Percentiles rank a stretch among this genome's conserved stretches.
Evolutionary conservation across 2,329 filamentous ascomycete genomes (phyloP).

Genomic region (Alternaria panax): DNA sequence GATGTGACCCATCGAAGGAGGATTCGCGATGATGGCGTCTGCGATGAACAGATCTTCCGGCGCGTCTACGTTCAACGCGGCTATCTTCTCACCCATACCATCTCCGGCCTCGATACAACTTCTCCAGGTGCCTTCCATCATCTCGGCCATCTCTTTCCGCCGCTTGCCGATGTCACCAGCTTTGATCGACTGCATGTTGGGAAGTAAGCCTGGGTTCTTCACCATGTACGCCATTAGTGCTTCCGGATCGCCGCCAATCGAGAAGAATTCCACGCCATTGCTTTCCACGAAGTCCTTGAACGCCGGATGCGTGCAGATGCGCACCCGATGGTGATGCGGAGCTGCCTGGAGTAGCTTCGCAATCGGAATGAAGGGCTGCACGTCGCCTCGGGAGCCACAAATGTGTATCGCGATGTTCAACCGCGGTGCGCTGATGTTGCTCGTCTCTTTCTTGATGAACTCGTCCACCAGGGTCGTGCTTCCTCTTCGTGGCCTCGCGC

Average conservation of each 20-base stretch:
- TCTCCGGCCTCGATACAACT: slow-evolving; percentile 51
- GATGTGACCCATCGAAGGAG: slow-evolving; percentile 51
- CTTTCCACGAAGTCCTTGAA: slow-evolving; percentile 31
- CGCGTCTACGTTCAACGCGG: slow-evolving; percentile 21
- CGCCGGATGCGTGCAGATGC: slow-evolving; percentile 39
- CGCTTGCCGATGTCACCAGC: slow-evolving; percentile 46
- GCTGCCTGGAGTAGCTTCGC: slow-evolving; percentile 56
- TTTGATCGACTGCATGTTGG: slow-evolving; percentile 36
- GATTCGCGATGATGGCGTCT: slow-evolving; percentile 55
- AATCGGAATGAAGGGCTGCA: slow-evolving; percentile 67
- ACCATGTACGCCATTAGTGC: slow-evolving; percentile 62
- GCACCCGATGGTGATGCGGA: slow-evolving; percentile 35
- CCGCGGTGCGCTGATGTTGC: slow-evolving; percentile 12
- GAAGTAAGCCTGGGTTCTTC: slow-evolving; percentile 55
- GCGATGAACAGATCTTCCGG: slow-evolving; percentile 72
- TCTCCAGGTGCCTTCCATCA: slow-evolving; percentile 46
- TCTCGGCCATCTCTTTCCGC: slow-evolving; percentile 36
- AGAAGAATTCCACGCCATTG: slow-evolving; percentile 49
- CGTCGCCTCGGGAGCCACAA: slow-evolving; percentile 62
- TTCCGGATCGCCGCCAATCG: slow-evolving; percentile 46
- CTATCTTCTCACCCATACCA: slow-evolving; percentile 22
- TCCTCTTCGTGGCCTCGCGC: not conserved
- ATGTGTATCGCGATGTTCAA: slow-evolving; percentile 65
- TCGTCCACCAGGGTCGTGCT: not conserved
- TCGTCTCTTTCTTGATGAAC: not conserved